Base-by-base conservation (phyloP, 345 rosid species). In the Streptanthus diversifolius region DNA sequence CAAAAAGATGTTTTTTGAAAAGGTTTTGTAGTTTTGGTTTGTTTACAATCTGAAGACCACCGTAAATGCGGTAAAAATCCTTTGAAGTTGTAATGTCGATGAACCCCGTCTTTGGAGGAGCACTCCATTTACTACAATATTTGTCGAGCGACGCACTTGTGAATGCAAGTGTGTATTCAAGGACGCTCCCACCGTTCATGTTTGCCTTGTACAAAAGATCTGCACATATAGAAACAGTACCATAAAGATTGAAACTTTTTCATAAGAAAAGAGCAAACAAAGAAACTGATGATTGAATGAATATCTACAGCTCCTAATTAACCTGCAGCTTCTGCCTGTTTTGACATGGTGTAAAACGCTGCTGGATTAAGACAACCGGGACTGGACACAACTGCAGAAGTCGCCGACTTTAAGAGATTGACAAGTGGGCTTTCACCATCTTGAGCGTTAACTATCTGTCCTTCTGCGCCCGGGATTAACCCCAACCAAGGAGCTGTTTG, bases 311-410 rank as follows among this genome's bases (percentile, higher is more conserved):
- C 57, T 44, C 14, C 66, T 19, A 17, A 64, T 2, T 29, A 41
- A 95, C 99, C 98, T 84, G 98, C 99, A 83, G 99, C 98, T 82
- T 95, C 98, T 80, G 99, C 99, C 67, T 91, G 97, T 81, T 95
- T 95, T 44, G 98, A 89, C 93, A 95, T 87, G 67, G 92, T 88
- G 78, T 87, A 84, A 83, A 91, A 95, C 55, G 93, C 88, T 54
- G 89, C 76, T 66, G 98, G 92, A 80, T 84, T 83, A 58, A 87
- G 83, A 71, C 93, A 91, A 62, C 85, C 80, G 17, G 97, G 93
- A 59, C 83, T 86, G 13, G 95, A 88, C 58, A 88, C 87, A 62
- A 90, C 77, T 29, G 90, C 96, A 68, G 90, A 78, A 45, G 87
- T 83, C 17, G 96, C 91, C 27, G 97, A 87, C 78, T 92, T 91